These are phyloP conservation scores for Pythium oligandrum DNA, from an alignment of 352 stramenopile genomes.

Conservation along the genomic window DNA sequence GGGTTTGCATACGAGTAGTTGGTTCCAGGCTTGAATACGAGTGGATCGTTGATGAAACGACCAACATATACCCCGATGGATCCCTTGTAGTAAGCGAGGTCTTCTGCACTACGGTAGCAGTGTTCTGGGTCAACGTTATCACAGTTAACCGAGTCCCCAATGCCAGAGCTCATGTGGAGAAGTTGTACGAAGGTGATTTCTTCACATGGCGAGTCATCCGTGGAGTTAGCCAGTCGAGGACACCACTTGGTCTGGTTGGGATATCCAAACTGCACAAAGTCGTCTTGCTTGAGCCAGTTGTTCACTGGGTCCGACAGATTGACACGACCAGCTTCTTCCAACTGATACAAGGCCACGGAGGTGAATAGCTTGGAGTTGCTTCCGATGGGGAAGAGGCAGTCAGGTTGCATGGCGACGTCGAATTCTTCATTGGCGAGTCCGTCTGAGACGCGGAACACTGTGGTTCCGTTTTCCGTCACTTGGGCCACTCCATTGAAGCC, in stretches of 20 bases:
- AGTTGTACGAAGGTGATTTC: conserved; percentile 57
- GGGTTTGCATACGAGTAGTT: conserved; percentile 46
- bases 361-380: conserved; percentile 58
- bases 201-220: conserved; percentile 22
- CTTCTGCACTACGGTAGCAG: conserved; percentile 13
- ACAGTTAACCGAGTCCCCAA: conserved; percentile 27
- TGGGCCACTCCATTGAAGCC: conserved; percentile 55
- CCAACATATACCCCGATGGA: conserved; percentile 32
- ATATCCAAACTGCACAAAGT: conserved; percentile 45
- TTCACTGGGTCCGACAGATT: conserved; percentile 29
- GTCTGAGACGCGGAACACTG: too few relatives aligned
- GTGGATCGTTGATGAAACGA: conserved; percentile 41
- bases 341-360: conserved; percentile 47
- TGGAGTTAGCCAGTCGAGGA: conserved; percentile 18
- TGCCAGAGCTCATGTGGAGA: conserved; percentile 53
- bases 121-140: conserved; percentile 11
- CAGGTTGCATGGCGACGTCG: conserved; percentile 29
- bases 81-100: conserved; percentile 20
- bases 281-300: conserved; percentile 25
- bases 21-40: conserved; percentile 45
- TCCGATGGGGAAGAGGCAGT: conserved; percentile 55
- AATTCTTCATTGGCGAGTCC: conserved; percentile 47
- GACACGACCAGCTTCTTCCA: conserved; percentile 43
- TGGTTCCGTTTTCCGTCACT: conserved; percentile 42
- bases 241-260: conserved; percentile 50